Base-by-base conservation (phyloP, 2,329 filamentous ascomycete genomes). In the Didymella lethalis region DNA sequence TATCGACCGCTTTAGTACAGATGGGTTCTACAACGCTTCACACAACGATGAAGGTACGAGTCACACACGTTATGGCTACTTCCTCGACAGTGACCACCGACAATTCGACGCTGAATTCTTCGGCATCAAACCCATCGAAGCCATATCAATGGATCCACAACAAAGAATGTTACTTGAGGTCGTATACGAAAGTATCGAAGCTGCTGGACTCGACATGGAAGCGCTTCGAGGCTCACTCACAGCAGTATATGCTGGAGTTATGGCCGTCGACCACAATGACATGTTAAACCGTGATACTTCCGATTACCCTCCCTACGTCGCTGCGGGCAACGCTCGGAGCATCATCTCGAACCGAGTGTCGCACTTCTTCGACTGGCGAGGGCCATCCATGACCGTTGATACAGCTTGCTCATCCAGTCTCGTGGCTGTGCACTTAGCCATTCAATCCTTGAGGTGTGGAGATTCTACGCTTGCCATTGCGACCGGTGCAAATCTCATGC, bases 351-450 rank as follows among this genome's bases (percentile, higher is more conserved):
- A 79, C 36, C 71, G 77, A 0, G 29, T 80, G 0, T 76, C 72
- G 1, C 76, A 77, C 57, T 75, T 77, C 41, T 77, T 78, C 36
- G 68, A 79, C 46, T 65, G 76, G 8, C 57, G 64, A 6, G 78
- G 77, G 1, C 71, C 76, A 0, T 73, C 71, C 23, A 70, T 80
- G 29, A 76, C 75, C 5, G 50, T 79, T 11, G 77, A 79, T 34
- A 80, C 78, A 0, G 78, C 74, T 0, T 80, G 78, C 48, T 78
- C 76, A 0, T 69, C 67, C 0, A 71, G 67, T 34, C 47, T 79
- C 25, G 73, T 51, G 38, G 77, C 66, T 11, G 63, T 67, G 44
- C 75, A 74, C 36, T 49, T 63, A 2, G 71, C 69, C 10, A 46
- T 63, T 1, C 56, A 61, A 4, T 25, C 54, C 0, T 53, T 74